phyloP scores from a whole-genome alignment of 2,329 filamentous ascomycete genomes.

The Colletotrichum theobromicola region DNA sequence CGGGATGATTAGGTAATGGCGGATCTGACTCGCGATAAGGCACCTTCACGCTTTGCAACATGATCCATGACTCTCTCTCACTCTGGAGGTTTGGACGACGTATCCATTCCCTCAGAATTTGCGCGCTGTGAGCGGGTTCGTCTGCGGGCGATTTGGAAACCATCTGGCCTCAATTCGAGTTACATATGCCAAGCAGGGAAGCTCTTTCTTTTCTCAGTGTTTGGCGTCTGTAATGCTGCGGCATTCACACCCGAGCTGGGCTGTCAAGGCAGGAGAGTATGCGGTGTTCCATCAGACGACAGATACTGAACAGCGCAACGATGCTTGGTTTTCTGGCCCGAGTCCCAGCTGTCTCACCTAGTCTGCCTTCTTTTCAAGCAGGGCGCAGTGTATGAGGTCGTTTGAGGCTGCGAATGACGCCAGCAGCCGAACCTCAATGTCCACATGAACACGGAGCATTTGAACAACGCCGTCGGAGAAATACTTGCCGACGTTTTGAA shows the following conservation, averaged over 20 bases:
- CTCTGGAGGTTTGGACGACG: not conserved
- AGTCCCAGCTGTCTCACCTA: not conserved
- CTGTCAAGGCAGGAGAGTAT: slow-evolving; percentile 1
- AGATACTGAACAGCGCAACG: not conserved
- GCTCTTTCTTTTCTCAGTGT: not conserved
- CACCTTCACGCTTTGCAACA: slow-evolving; percentile 1
- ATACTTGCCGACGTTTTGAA: not conserved
- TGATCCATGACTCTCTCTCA: slow-evolving; percentile 13
- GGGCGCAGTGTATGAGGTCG: not conserved
- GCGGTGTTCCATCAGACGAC: not conserved
- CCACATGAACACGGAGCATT: not conserved
- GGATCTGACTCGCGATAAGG: slow-evolving; percentile 20
- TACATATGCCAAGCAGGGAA: not conserved
- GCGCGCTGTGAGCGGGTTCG: not conserved
- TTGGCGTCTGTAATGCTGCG: not conserved
- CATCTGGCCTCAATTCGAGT: not conserved
- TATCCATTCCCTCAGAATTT: slow-evolving; percentile 4
- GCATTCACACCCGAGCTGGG: not conserved
- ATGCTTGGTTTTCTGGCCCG: not conserved
- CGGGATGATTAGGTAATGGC: not conserved
- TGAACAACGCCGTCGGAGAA: not conserved
- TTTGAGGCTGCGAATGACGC: not conserved
- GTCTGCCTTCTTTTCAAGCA: not conserved
- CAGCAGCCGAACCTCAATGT: not conserved
- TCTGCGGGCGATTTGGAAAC: not conserved